Evolutionary conservation across 2,329 filamentous ascomycete species (phyloP).

Genomic region (Talaromyces sp.): DNA sequence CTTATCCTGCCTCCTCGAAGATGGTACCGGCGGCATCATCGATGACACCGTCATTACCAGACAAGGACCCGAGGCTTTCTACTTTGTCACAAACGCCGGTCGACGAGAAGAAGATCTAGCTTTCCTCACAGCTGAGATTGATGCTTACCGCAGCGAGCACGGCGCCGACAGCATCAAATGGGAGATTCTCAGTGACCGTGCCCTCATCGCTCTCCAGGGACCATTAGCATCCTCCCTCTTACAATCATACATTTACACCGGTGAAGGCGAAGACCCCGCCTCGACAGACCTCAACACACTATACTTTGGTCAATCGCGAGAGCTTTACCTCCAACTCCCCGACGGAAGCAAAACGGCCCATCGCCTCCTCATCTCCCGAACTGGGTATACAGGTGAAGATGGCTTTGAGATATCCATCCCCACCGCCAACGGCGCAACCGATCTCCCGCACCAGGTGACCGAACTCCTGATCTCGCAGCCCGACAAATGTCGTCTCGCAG

Average conservation of each 20-base stretch:
- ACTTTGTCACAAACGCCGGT: constrained; percentile 92
- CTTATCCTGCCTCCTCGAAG: constrained; percentile 78
- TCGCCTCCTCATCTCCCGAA: constrained; percentile 73
- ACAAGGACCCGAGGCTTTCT: constrained; percentile 71
- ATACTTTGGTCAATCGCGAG: constrained; percentile 76
- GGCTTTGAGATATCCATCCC: constrained; percentile 94
- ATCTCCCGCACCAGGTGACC: constrained; percentile 53
- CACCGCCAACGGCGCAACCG: constrained; percentile 53
- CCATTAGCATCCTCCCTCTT: constrained; percentile 72
- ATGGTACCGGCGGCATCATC: constrained; percentile 80
- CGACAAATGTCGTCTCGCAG: constrained; percentile 73
- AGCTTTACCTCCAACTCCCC: constrained; percentile 61
- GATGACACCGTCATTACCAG: constrained; percentile 91
- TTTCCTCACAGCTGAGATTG: constrained; percentile 70
- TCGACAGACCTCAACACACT: constrained; percentile 61
- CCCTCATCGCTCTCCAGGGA: constrained; percentile 85
- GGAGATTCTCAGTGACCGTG: constrained; percentile 68
- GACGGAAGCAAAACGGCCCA: constrained; percentile 51
- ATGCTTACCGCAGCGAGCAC: constrained; percentile 55
- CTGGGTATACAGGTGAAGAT: constrained; percentile 96
- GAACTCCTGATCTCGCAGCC: constrained; percentile 64
- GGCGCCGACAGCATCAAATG: constrained; percentile 59
- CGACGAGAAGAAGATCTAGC: constrained; percentile 83
- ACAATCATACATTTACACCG: constrained; percentile 56
- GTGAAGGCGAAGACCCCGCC: constrained; percentile 36